phyloP scores from a whole-genome alignment of 2,329 filamentous ascomycete species.

The Chalaropsis thielavioides region DNA sequence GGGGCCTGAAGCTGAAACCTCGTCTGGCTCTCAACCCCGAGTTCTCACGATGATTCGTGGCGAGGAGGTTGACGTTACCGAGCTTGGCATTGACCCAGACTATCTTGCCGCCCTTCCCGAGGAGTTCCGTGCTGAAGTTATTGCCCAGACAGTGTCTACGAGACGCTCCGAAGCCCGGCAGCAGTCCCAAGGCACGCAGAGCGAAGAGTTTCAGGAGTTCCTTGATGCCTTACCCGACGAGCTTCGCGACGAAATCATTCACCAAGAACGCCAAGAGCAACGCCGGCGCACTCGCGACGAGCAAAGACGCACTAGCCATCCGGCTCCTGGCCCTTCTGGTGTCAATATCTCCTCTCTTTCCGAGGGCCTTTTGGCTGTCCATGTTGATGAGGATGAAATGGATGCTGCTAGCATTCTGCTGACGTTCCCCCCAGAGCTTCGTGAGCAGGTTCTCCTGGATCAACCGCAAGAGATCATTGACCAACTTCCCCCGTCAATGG shows the following conservation, averaged over 20 bases:
- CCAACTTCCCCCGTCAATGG: constrained; percentile 70
- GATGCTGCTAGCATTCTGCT: constrained; percentile 85
- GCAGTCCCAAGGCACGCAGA: constrained; percentile 56
- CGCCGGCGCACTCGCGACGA: constrained; percentile 78
- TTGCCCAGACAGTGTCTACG: constrained; percentile 76
- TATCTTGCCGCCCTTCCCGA: constrained; percentile 96
- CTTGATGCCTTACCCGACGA: constrained; percentile 83
- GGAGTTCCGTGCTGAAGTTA: constrained; percentile 88
- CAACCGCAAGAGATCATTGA: constrained; percentile 80
- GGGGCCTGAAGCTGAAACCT: constrained; percentile 23
- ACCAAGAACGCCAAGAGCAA: constrained; percentile 78
- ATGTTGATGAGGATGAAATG: constrained; percentile 47
- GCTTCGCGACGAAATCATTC: constrained; percentile 76
- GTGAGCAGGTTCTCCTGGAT: constrained; percentile 78
- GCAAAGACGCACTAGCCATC: constrained; percentile 50
- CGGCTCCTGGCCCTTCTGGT: constrained; percentile 24
- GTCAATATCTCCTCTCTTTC: constrained; percentile 1
- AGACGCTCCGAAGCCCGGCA: constrained; percentile 62
- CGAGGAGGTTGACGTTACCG: constrained; percentile 81
- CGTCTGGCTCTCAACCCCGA: constrained; percentile 27
- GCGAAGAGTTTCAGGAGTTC: constrained; percentile 84
- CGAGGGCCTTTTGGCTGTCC: background rate
- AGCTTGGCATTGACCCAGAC: constrained; percentile 82
- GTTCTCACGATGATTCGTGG: constrained; percentile 75
- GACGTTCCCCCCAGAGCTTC: constrained; percentile 70